Evolutionary conservation across 768 basidiomycete species (phyloP).

Genomic region (Tylopilus cervinicoccineus): DNA sequence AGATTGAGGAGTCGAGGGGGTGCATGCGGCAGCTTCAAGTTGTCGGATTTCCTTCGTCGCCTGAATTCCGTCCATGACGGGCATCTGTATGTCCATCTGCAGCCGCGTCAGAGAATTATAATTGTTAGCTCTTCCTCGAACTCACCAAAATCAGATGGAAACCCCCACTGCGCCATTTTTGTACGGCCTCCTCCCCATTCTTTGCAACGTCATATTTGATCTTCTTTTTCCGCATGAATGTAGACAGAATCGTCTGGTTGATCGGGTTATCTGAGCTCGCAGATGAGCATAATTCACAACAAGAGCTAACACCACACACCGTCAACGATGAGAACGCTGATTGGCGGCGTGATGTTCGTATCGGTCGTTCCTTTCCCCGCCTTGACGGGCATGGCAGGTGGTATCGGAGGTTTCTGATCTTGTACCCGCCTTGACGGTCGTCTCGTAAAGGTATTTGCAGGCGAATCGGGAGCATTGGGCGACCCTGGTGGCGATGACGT

Average conservation of each 20-base stretch:
- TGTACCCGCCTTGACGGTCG: constrained; percentile 31
- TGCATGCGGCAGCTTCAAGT: constrained; percentile 71
- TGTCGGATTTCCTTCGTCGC: constrained; percentile 95
- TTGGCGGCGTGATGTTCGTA: constrained; percentile 85
- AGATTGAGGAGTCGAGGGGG: constrained; percentile 61
- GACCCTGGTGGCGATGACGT: constrained; percentile 33
- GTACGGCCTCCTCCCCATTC: constrained; percentile 92
- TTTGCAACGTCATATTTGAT: constrained; percentile 94
- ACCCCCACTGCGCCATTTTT: constrained; percentile 88
- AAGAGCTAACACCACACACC: constrained; percentile 47
- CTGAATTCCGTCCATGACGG: constrained; percentile 96
- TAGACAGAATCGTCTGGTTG: constrained; percentile 96
- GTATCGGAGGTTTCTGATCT: constrained; percentile 26
- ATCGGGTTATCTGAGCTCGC: constrained; percentile 83
- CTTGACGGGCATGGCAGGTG: constrained; percentile 36
- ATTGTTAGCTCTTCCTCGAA: constrained; percentile 6
- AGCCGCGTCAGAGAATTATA: constrained; percentile 11
- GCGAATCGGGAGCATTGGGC: constrained; percentile 24
- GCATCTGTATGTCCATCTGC: constrained; percentile 99
- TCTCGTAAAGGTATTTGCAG: constrained; percentile 24
- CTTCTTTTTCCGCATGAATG: constrained; percentile 93
- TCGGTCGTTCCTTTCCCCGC: constrained; percentile 52
- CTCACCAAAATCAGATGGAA: constrained; percentile 95
- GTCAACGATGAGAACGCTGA: constrained; percentile 97
- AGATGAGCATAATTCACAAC: constrained; percentile 12